Conservation (phyloP, 164 flowering plant genomes). For the Piper betle region DNA sequence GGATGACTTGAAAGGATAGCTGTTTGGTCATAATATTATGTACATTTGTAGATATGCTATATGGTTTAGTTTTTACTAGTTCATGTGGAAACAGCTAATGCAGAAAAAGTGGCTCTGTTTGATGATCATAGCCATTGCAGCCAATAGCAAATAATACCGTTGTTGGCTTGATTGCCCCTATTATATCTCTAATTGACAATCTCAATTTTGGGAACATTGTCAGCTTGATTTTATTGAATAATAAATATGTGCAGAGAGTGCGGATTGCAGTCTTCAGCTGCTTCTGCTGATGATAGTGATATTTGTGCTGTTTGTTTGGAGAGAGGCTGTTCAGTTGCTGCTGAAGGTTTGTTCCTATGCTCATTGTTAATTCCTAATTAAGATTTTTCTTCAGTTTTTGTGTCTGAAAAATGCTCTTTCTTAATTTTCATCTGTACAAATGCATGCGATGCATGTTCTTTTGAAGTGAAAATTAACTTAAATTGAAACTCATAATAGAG, state of each 20-base stretch:
- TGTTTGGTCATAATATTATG: too few relatives aligned
- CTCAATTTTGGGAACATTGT: neutral
- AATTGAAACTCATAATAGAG: too few relatives aligned
- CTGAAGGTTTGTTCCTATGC: constrained; percentile 55
- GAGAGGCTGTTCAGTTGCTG: constrained; percentile 78
- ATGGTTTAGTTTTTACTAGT: too few relatives aligned
- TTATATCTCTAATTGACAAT: neutral
- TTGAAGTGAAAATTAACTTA: too few relatives aligned
- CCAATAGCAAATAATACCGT: neutral
- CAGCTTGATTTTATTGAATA: neutral
- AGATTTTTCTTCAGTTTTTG: too few relatives aligned
- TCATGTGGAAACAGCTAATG: too few relatives aligned
- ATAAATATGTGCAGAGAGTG: constrained; percentile 45
- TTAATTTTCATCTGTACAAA: neutral
- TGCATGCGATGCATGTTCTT: neutral
- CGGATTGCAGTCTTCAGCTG: constrained; percentile 51
- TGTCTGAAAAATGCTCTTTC: neutral
- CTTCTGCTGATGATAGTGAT: constrained; percentile 60
- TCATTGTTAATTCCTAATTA: too few relatives aligned
- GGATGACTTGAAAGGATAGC: too few relatives aligned
- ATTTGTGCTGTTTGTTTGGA: constrained; percentile 91
- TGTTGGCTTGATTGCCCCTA: neutral
- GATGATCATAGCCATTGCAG: neutral
- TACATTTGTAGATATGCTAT: too few relatives aligned
- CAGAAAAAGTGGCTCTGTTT: too few relatives aligned